Evolutionary conservation across 306 rosid species (phyloP).

Genomic region (Pueraria montana): DNA sequence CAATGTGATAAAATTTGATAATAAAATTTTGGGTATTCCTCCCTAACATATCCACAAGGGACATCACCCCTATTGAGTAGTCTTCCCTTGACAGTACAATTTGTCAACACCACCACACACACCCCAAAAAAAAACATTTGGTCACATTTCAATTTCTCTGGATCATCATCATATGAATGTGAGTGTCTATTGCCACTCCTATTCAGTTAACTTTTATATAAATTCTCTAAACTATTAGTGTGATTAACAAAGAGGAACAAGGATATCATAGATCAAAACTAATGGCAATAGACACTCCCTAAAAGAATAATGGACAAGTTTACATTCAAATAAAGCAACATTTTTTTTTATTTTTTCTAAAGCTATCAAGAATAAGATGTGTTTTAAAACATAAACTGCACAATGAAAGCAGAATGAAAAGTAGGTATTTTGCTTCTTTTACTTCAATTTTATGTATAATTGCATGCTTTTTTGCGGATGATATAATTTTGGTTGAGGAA

Average conservation of each 20-base stretch:
- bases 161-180: background rate
- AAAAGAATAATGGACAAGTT: conserved; percentile 19
- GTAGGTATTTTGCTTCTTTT: background rate
- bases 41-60: conserved; percentile 24
- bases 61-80: conserved; percentile 24
- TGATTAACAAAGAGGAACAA: background rate
- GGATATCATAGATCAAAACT: conserved; percentile 11
- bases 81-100: background rate
- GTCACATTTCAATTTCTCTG: conserved; percentile 29
- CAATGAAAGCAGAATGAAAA: background rate
- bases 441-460: background rate
- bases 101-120: background rate
- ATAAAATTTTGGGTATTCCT: conserved; percentile 12
- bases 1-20: conserved; percentile 14
- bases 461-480: background rate
- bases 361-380: conserved; percentile 14
- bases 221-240: conserved; percentile 3
- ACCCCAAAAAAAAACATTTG: background rate
- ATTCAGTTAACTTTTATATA: conserved; percentile 12
- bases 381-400: conserved; percentile 25
- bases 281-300: conserved; percentile 13
- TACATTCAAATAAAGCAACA: conserved; percentile 16
- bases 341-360: conserved; percentile 2
- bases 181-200: conserved; percentile 7
- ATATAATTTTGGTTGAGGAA: background rate